Percentiles rank a stretch among this genome's conserved stretches.
These are phyloP conservation scores for Fusarium miscanthi DNA, from an alignment of 2,329 filamentous ascomycete species.

Conservation along the genomic window DNA sequence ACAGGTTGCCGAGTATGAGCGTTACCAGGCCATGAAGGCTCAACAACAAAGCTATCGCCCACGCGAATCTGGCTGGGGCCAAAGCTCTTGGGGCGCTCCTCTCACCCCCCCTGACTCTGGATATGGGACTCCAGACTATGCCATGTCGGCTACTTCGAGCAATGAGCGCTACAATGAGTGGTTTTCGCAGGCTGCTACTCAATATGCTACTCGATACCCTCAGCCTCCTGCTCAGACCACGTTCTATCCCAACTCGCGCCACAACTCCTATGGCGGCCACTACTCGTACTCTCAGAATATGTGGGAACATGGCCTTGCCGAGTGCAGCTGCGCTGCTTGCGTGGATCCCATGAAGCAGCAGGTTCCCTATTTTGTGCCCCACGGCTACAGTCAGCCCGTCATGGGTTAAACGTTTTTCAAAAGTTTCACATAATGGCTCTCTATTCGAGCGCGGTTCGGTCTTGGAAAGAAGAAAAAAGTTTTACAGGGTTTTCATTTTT, in stretches of 20 bases:
- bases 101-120: constrained; percentile 71
- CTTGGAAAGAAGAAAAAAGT: constrained; percentile 46
- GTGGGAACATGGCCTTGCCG: constrained; percentile 64
- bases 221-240: constrained; percentile 54
- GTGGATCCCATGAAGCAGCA: constrained; percentile 60
- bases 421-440: constrained; percentile 39
- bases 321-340: constrained; percentile 63
- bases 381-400: constrained; percentile 65
- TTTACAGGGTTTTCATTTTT: constrained; percentile 42
- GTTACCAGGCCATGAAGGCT: constrained; percentile 58
- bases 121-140: constrained; percentile 70
- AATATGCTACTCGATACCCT: constrained; percentile 59
- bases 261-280: constrained; percentile 55
- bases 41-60: constrained; percentile 55
- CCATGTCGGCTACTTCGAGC: constrained; percentile 64
- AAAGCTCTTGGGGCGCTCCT: constrained; percentile 60
- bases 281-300: constrained; percentile 59
- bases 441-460: constrained; percentile 27
- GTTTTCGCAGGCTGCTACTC: constrained; percentile 60
- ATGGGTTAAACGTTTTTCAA: constrained; percentile 57
- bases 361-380: constrained; percentile 59
- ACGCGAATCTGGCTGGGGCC: constrained; percentile 59
- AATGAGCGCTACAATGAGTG: constrained; percentile 69
- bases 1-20: constrained; percentile 66
- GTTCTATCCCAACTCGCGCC: constrained; percentile 55